Conservation (phyloP, 768 basidiomycete species). For the Tylopilus rubrobrunneus region DNA sequence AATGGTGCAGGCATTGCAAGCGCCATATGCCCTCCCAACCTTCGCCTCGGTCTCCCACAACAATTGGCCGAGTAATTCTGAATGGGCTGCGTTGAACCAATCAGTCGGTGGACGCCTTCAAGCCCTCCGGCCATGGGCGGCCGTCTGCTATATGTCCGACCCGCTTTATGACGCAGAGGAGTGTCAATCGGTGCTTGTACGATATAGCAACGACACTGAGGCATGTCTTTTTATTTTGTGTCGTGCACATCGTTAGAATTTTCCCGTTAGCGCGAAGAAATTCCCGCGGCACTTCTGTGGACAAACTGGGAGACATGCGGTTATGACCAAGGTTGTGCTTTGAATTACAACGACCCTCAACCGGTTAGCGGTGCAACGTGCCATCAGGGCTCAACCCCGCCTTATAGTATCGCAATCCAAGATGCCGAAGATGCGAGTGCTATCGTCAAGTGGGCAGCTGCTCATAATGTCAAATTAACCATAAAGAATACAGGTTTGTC, state of each 20-base stretch:
- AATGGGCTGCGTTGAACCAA: constrained; percentile 12
- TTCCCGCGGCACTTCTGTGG: constrained; percentile 16
- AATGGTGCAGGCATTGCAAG: neutral
- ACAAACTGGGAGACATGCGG: constrained; percentile 21
- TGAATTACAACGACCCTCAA: constrained; percentile 20
- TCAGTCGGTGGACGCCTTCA: constrained; percentile 17
- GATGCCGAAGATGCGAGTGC: constrained; percentile 19
- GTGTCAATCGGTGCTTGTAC: constrained; percentile 12
- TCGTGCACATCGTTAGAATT: neutral
- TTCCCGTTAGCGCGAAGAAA: constrained; percentile 16
- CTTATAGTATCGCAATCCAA: constrained; percentile 16
- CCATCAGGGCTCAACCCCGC: constrained; percentile 18
- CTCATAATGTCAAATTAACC: constrained; percentile 16
- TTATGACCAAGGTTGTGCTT: constrained; percentile 13
- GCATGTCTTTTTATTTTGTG: neutral
- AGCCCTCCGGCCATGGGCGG: constrained; percentile 20
- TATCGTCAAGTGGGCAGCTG: constrained; percentile 18
- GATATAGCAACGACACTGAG: constrained; percentile 14
- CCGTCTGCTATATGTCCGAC: constrained; percentile 18
- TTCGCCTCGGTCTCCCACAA: constrained; percentile 3
- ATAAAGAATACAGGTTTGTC: constrained; percentile 21
- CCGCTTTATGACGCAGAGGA: constrained; percentile 12
- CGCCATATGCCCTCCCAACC: constrained; percentile 5
- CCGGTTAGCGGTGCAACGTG: constrained; percentile 7
- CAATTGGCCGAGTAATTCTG: constrained; percentile 8